These are phyloP conservation scores for Yarrowia sp. DNA, from an alignment of 805 yeast genomes.

Conservation along the genomic window DNA sequence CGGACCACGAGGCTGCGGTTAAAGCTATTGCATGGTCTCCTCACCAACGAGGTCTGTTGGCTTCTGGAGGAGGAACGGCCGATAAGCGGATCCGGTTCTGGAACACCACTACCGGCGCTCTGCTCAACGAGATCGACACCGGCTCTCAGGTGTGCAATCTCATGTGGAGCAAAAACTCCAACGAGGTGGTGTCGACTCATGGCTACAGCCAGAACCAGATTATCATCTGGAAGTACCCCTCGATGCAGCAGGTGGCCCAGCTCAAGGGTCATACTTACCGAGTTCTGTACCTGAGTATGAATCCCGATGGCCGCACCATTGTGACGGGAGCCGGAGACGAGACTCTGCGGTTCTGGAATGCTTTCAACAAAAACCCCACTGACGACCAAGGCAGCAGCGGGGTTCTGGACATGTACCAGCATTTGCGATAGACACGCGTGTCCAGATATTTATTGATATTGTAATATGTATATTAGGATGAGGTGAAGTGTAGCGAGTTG, in stretches of 20 bases:
- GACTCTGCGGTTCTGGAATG: conserved; percentile 93
- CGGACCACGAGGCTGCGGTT: conserved; percentile 92
- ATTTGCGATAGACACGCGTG: conserved; percentile 7
- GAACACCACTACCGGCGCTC: conserved; percentile 83
- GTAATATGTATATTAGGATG: conserved; percentile 21
- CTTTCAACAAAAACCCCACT: conserved; percentile 68
- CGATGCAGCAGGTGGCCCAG: conserved; percentile 91
- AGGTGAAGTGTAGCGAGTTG: no score
- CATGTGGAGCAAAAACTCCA: conserved; percentile 89
- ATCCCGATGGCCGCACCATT: conserved; percentile 95
- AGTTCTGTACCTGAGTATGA: conserved; percentile 84
- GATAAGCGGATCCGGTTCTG: conserved; percentile 89
- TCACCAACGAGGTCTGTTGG: conserved; percentile 90
- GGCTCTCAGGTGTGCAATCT: conserved; percentile 97
- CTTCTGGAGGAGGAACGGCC: conserved; percentile 97
- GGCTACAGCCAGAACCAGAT: conserved; percentile 92
- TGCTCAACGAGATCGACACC: conserved; percentile 82
- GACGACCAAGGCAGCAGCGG: conserved; percentile 36
- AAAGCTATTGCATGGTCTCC: conserved; percentile 98
- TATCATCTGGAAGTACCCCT: conserved; percentile 91
- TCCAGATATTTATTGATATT: conserved; percentile 27
- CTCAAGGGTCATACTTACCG: conserved; percentile 94
- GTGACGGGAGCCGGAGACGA: conserved; percentile 99
- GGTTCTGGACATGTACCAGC: conserved; percentile 31
- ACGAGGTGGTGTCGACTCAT: conserved; percentile 92